Percentiles rank a stretch among this genome's conserved stretches.
These are phyloP conservation scores for Chaetoceros muelleri DNA, from an alignment of 108 stramenopile species.

Conservation along the genomic window DNA sequence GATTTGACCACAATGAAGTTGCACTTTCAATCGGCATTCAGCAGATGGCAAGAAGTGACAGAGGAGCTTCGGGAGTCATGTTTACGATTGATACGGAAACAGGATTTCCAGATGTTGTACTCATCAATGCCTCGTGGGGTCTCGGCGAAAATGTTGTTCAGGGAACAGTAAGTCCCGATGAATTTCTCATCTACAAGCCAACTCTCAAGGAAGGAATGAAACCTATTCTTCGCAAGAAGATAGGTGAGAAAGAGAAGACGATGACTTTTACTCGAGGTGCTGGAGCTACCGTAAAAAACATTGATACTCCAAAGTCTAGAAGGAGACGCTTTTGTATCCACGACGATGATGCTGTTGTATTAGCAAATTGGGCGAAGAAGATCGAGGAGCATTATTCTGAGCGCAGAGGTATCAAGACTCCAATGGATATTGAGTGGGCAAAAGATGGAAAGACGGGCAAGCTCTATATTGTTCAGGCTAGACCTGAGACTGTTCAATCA, in stretches of 20 bases:
- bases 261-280: conserved; percentile 8
- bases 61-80: conserved; percentile 21
- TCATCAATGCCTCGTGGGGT: conserved; percentile 28
- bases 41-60: conserved; percentile 26
- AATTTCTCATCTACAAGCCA: conserved; percentile 7
- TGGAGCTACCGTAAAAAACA: conserved; percentile 4
- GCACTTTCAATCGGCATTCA: conserved; percentile 29
- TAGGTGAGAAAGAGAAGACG: conserved; percentile 12
- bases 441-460: conserved; percentile 32
- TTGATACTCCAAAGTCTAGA: neutral
- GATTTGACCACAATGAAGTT: conserved; percentile 25
- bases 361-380: conserved; percentile 23
- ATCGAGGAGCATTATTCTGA: conserved; percentile 33
- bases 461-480: conserved; percentile 33
- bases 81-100: conserved; percentile 32
- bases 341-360: conserved; percentile 18
- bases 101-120: conserved; percentile 25
- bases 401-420: conserved; percentile 17
- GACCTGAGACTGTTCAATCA: conserved; percentile 21
- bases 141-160: conserved; percentile 16
- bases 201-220: neutral
- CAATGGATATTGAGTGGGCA: conserved; percentile 46
- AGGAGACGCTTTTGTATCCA: conserved; percentile 5
- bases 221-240: conserved; percentile 13
- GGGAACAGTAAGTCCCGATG: conserved; percentile 1